Evolutionary conservation across 345 rosid genomes (phyloP), one percentile per base, ranked within the genome.

Genomic region (Gossypium raimondii): DNA sequence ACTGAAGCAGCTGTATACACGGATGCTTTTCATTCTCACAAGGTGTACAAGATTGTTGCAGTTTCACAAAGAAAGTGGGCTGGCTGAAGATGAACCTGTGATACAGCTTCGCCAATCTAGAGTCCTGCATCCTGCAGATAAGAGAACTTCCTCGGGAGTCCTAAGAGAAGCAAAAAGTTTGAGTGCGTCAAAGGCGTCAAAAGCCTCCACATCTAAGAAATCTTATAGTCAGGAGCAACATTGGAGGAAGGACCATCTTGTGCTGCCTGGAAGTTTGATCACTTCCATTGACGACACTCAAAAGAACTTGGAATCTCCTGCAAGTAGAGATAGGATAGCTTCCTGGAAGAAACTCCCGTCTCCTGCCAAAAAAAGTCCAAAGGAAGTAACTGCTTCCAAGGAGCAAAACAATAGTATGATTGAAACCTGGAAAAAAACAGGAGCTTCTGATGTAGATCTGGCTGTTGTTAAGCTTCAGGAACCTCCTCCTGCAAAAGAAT

Each of bases 1-100:
- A 75, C 85, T 96, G 78, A 93, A 93, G 89, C 94, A 90, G 85
- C 98, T 96, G 64, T 90, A 93, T 82, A 96, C 99, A 13, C 86
- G 87, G 80, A 96, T 96, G 98, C 98, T 96, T 83, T 93, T 96
- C 85, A 93, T 96, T 74, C 97, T 96, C 62, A 96, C 99, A 25
- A 89, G 99, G 78, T 96, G 99, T 78, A 96, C 98, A 48, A 88
- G 99, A 76, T 82, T 96, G 81, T 87, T 92, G 88, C 99, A 96
- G 84, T 96, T 96, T 71, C 99, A 96, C 84, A 96, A 96, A 84
- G 99, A 96, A 89, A 96, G 97, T 78, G 88, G 93, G 78, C 84
- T 90, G 73, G 91, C 93, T 2, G 97, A 92, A 72, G 88, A 89
- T 78, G 95, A 90, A 77, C 94, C 85, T 75, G 81, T 79, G 62